phyloP scores from a whole-genome alignment of 2,329 filamentous ascomycete genomes.

The Aspergillus carbonarius region DNA sequence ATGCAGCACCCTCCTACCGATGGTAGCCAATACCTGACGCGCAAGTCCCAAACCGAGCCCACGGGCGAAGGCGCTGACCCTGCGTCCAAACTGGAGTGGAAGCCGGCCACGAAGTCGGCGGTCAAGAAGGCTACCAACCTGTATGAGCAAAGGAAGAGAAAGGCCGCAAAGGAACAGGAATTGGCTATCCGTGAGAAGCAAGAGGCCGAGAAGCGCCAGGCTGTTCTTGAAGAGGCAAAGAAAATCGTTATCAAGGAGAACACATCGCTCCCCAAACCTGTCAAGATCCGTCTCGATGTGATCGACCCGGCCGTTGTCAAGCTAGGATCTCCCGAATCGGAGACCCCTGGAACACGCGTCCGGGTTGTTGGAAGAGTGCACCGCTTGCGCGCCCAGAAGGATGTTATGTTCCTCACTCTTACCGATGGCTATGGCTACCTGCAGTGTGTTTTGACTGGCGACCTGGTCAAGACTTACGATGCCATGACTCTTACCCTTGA shows the following conservation, averaged over 20 bases:
- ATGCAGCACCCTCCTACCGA: slow-evolving; percentile 65
- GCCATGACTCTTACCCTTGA: slow-evolving; percentile 81
- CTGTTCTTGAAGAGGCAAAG: slow-evolving; percentile 78
- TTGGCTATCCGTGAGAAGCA: slow-evolving; percentile 69
- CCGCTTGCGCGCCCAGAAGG: slow-evolving; percentile 76
- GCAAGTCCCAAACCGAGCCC: slow-evolving; percentile 64
- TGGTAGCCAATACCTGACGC: slow-evolving; percentile 63
- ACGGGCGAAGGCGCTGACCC: slow-evolving; percentile 64
- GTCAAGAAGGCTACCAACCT: slow-evolving; percentile 80
- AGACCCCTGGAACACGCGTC: slow-evolving; percentile 68
- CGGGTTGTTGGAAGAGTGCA: slow-evolving; percentile 81
- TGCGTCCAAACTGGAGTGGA: slow-evolving; percentile 68
- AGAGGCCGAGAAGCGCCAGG: slow-evolving; percentile 67
- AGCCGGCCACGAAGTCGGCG: slow-evolving; percentile 77
- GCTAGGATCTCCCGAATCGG: slow-evolving; percentile 56
- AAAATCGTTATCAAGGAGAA: slow-evolving; percentile 72
- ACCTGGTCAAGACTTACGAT: slow-evolving; percentile 88
- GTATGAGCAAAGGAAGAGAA: slow-evolving; percentile 77
- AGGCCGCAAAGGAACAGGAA: slow-evolving; percentile 75
- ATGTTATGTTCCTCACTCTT: slow-evolving; percentile 82
- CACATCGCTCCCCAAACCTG: slow-evolving; percentile 67
- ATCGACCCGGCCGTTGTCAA: slow-evolving; percentile 61
- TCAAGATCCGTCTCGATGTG: slow-evolving; percentile 73
- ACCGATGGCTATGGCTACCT: slow-evolving; percentile 80
- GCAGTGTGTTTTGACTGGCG: slow-evolving; percentile 78